Base-by-base conservation (phyloP, 129 eudicot genomes). In the Lactuca saligna region DNA sequence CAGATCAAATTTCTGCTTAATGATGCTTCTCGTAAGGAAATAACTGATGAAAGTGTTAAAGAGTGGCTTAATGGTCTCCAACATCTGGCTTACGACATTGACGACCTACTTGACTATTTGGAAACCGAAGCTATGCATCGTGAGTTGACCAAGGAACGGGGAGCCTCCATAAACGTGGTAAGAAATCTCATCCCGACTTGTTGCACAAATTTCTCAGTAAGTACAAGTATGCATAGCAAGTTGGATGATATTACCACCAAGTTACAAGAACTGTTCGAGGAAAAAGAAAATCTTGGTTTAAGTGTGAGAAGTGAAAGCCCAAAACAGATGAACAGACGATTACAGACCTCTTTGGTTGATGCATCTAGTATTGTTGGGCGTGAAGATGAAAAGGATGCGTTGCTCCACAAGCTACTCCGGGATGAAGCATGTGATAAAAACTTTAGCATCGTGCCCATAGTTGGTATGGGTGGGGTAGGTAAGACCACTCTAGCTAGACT, bases 11-110 rank as follows among this genome's bases (percentile, higher is more conserved):
- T 74, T 75, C 55, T 78, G 69, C 16, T 39, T 75, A 9, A 9
- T 62, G 82, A 76, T 17, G 84, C 75, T 31, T 12, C 69, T 4
- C 9, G 71, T 38, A 84, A 83, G 51, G 78, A 79, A 61, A 44
- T 79, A 14, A 67, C 70, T 20, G 66, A 81, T 13, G 79, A 75
- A 34, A 61, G 65, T 44, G 8, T 63, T 38, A 65, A 64, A 12
- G 78, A 65, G 6, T 39, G 44, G 44, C 44, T 39, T 7, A 35
- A 35, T 35, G 38, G 38, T 35, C 38, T 35, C 38, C 38, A 35
- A 3, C 5, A 35, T 4, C 5, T 39, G 44, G 44, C 44, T 39
- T 39, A 39, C 44, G 44, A 39, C 44, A 39, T 39, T 4, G 44
- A 39, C 9, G 44, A 39, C 9, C 8, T 39, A 39, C 44, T 39